Percentiles rank a stretch among this genome's conserved stretches.
Conservation (phyloP, 1,284 basidiomycete genomes). For the Phellinidium pouzarii region DNA sequence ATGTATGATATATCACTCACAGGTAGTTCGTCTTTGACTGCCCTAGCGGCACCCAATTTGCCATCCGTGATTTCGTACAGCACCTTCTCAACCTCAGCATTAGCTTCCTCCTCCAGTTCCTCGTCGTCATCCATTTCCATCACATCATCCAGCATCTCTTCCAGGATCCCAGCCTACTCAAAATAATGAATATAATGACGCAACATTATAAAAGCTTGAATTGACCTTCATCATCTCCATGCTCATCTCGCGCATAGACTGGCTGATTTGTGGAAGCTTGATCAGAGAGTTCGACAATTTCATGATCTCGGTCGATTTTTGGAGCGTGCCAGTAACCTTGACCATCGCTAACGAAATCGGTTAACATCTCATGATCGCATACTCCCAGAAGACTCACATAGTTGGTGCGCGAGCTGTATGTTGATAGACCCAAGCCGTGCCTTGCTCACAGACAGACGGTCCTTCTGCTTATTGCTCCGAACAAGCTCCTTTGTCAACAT, state of each 20-base stretch:
- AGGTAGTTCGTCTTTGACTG: constrained; percentile 69
- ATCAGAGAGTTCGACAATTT: constrained; percentile 91
- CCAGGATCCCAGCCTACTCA: constrained; percentile 81
- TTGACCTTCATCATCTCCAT: constrained; percentile 97
- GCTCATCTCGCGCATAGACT: constrained; percentile 94
- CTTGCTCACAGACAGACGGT: constrained; percentile 87
- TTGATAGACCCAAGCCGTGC: constrained; percentile 89
- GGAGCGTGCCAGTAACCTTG: constrained; percentile 94
- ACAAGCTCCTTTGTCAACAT: constrained; percentile 94
- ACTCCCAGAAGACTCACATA: constrained; percentile 54
- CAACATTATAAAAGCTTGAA: not conserved
- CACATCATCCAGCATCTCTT: constrained; percentile 89
- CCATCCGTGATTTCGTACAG: constrained; percentile 94
- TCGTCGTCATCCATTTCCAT: constrained; percentile 88
- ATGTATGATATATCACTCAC: constrained; percentile 42
- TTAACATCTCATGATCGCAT: constrained; percentile 10
- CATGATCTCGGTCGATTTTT: constrained; percentile 99
- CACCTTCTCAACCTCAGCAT: constrained; percentile 96
- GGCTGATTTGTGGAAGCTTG: constrained; percentile 88
- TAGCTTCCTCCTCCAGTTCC: constrained; percentile 93
- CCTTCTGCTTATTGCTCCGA: constrained; percentile 90
- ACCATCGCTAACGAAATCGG: constrained; percentile 66
- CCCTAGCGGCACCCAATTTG: constrained; percentile 81
- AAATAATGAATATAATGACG: not conserved
- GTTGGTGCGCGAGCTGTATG: constrained; percentile 87